phyloP scores from a whole-genome alignment of 2,329 filamentous ascomycete species.

The Penicillium sp. region DNA sequence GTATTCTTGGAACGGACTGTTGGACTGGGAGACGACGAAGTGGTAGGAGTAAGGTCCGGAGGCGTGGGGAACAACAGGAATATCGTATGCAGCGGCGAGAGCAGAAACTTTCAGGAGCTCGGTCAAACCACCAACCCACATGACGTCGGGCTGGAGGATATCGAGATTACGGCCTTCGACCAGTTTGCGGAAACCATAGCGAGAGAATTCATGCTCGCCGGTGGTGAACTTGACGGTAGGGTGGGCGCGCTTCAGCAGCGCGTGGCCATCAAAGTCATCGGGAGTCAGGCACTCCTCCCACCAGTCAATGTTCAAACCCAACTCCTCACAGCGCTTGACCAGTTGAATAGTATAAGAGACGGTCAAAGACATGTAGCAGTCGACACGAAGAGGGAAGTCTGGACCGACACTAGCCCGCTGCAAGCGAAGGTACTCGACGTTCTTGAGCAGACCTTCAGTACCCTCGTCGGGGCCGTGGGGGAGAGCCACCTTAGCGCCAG shows the following conservation, averaged over 20 bases:
- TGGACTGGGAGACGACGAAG: conserved; percentile 90
- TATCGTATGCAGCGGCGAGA: conserved; percentile 89
- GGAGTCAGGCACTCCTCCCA: conserved; percentile 94
- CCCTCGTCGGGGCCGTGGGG: conserved; percentile 91
- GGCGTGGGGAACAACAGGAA: conserved; percentile 93
- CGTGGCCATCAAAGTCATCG: conserved; percentile 90
- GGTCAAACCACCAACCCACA: conserved; percentile 95
- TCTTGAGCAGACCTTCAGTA: conserved; percentile 79
- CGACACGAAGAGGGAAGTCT: conserved; percentile 90
- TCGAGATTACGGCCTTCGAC: conserved; percentile 90
- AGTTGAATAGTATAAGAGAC: conserved; percentile 92
- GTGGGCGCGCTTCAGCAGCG: conserved; percentile 86
- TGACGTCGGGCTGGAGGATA: conserved; percentile 93
- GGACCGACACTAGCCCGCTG: conserved; percentile 84
- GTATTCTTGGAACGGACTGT: conserved; percentile 95
- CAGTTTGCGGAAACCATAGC: conserved; percentile 92
- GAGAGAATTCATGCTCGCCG: conserved; percentile 92
- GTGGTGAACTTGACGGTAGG: conserved; percentile 93
- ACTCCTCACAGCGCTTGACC: conserved; percentile 77
- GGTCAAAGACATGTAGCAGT: conserved; percentile 96
- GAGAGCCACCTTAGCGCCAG: conserved; percentile 85
- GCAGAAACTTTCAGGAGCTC: conserved; percentile 88
- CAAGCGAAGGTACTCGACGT: conserved; percentile 83
- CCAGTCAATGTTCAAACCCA: conserved; percentile 90
- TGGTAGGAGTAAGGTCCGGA: conserved; percentile 95